A percentile compares a stretch with the other conserved stretches of the same genome.
These are phyloP conservation scores for Inga oerstediana DNA, from an alignment of 306 rosid genomes.

Conservation along the genomic window DNA sequence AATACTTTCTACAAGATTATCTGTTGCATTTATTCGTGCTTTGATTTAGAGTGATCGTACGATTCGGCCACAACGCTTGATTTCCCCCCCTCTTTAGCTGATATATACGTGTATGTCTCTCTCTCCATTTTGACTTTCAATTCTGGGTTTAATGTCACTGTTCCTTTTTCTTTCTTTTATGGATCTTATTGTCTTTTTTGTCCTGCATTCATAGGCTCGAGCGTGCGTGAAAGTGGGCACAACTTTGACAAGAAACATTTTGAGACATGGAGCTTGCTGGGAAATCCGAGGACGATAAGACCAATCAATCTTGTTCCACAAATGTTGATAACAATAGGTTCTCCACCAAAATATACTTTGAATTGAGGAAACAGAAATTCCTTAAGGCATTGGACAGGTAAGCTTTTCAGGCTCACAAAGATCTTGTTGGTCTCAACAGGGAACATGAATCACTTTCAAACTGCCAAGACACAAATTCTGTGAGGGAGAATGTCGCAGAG, in stretches of 20 bases:
- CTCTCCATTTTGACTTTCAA: not conserved
- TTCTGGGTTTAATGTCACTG: not conserved
- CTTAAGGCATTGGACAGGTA: conserved; percentile 57
- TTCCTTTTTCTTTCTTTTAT: not conserved
- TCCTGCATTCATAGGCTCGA: conserved; percentile 45
- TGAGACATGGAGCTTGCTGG: conserved; percentile 43
- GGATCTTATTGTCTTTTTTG: not conserved
- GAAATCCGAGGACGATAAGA: conserved; percentile 52
- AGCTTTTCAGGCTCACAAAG: not conserved
- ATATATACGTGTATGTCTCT: not conserved
- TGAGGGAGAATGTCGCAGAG: conserved; percentile 1
- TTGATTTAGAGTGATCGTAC: not conserved
- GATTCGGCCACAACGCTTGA: not conserved
- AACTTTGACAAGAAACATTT: conserved; percentile 48
- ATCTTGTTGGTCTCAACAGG: conserved; percentile 20
- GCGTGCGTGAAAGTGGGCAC: conserved; percentile 41
- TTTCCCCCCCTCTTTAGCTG: not conserved
- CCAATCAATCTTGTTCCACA: conserved; percentile 43
- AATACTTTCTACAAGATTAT: not conserved
- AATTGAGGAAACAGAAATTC: conserved; percentile 46
- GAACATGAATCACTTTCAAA: conserved; percentile 19
- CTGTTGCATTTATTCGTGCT: not conserved
- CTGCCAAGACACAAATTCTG: conserved; percentile 30
- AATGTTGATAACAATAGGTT: conserved; percentile 21
- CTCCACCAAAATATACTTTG: conserved; percentile 49